A percentile compares a stretch with the other conserved stretches of the same genome.
Evolutionary conservation across 2,329 filamentous ascomycete genomes (phyloP).

Genomic region (Rhynchosporium agropyri): DNA sequence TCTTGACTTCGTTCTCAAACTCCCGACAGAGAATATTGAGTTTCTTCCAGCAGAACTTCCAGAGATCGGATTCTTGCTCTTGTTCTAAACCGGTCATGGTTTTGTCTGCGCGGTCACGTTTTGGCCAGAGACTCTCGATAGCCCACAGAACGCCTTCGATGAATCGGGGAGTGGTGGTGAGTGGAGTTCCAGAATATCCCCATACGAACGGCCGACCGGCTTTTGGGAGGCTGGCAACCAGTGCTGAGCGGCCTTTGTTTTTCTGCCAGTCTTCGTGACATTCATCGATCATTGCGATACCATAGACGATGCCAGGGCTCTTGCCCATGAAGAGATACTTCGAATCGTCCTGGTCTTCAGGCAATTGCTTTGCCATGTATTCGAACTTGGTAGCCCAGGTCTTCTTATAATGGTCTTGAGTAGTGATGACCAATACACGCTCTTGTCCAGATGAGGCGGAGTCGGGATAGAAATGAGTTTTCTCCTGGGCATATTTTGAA

Average conservation of each 20-base stretch:
- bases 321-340: conserved; percentile 1
- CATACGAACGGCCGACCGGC: conserved; percentile 26
- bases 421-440: conserved; percentile 29
- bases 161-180: conserved; percentile 23
- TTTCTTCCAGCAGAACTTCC: conserved; percentile 14
- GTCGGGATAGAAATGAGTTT: conserved; percentile 9
- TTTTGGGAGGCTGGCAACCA: conserved; percentile 24
- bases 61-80: conserved; percentile 8
- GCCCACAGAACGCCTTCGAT: conserved; percentile 30
- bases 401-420: conserved; percentile 18
- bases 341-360: neutral
- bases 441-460: conserved; percentile 21
- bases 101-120: neutral
- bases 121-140: conserved; percentile 26
- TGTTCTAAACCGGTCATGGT: conserved; percentile 12
- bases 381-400: conserved; percentile 23
- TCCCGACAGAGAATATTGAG: conserved; percentile 24
- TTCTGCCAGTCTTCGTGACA: conserved; percentile 29
- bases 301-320: conserved; percentile 27
- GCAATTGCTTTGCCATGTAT: conserved; percentile 16
- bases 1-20: conserved; percentile 25
- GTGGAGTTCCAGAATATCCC: conserved; percentile 34
- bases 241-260: conserved; percentile 20
- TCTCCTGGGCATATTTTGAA: neutral
- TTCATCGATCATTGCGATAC: conserved; percentile 35